Conservation (phyloP, 2,329 filamentous ascomycete species). For the Cladophialophora yegresii region DNA sequence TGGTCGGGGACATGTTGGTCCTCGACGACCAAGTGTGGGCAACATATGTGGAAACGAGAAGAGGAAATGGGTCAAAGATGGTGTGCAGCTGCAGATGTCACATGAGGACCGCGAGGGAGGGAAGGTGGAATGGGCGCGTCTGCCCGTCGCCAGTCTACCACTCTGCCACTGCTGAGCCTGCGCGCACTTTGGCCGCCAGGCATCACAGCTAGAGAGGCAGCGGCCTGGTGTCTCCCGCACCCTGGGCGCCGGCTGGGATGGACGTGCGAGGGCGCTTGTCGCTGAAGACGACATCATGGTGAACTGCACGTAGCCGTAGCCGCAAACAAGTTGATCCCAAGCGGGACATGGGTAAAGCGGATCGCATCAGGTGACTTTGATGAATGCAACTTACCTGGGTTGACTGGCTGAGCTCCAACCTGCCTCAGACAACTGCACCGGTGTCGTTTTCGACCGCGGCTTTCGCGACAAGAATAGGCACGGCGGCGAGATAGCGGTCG, state of each 20-base stretch:
- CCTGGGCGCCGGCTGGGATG: not conserved
- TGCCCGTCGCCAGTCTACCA: not conserved
- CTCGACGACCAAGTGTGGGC: not conserved
- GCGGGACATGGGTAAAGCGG: constrained; percentile 19
- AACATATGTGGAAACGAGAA: constrained; percentile 7
- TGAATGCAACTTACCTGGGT: constrained; percentile 15
- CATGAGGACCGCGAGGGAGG: constrained; percentile 26
- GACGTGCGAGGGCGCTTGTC: not conserved
- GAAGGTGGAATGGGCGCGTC: constrained; percentile 11
- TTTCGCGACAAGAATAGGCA: constrained; percentile 6
- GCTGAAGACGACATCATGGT: constrained; percentile 6
- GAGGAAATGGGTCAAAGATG: constrained; percentile 16
- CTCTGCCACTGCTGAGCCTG: not conserved
- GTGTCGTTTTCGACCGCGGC: constrained; percentile 6
- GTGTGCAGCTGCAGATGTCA: constrained; percentile 29
- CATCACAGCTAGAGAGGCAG: not conserved
- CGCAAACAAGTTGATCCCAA: constrained; percentile 18
- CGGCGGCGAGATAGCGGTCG: constrained; percentile 2
- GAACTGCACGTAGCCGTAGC: constrained; percentile 14
- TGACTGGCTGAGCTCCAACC: constrained; percentile 14
- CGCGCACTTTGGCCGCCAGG: constrained; percentile 7
- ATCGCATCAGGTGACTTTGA: constrained; percentile 32
- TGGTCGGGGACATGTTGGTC: constrained; percentile 10
- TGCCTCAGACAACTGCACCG: constrained; percentile 14
- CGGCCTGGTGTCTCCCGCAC: not conserved